These are phyloP conservation scores for Apiotrichum brassicae DNA, from an alignment of 1,284 basidiomycete species.

Conservation along the genomic window DNA sequence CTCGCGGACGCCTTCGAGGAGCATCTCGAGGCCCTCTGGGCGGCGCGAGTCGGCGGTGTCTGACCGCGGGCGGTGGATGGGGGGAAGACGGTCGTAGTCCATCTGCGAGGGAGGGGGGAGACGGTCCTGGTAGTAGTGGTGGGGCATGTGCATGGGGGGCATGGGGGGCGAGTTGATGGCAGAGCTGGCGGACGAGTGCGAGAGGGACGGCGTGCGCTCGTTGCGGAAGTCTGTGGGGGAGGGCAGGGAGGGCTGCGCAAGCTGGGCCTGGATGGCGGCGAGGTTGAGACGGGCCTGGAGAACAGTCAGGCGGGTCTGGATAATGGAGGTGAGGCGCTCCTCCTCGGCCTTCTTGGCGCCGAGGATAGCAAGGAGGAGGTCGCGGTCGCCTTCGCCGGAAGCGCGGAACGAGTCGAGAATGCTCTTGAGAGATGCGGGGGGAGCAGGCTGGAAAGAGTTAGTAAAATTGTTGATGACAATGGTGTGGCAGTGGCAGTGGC, in stretches of 20 bases:
- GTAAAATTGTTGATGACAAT: background rate
- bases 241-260: constrained; percentile 3
- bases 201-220: constrained; percentile 13
- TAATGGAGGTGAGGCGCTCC: constrained; percentile 48
- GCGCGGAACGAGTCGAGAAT: constrained; percentile 74
- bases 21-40: constrained; percentile 19
- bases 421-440: constrained; percentile 71
- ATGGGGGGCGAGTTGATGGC: constrained; percentile 1
- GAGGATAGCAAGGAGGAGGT: constrained; percentile 78
- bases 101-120: constrained; percentile 9
- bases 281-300: constrained; percentile 39
- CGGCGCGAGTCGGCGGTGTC: constrained; percentile 1
- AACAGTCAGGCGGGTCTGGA: constrained; percentile 42
- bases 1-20: constrained; percentile 21
- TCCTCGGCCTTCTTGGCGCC: constrained; percentile 85
- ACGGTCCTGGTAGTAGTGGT: constrained; percentile 4
- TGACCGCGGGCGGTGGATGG: constrained; percentile 3
- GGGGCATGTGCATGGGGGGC: background rate
- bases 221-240: background rate
- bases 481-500: background rate
- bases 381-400: constrained; percentile 79
- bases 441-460: constrained; percentile 27
- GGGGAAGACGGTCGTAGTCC: constrained; percentile 4
- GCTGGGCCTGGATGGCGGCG: constrained; percentile 16
- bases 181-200: background rate